A percentile compares a stretch with the other conserved stretches of the same genome.
Conservation (phyloP, 306 rosid species). For the Rosa multiflora region DNA sequence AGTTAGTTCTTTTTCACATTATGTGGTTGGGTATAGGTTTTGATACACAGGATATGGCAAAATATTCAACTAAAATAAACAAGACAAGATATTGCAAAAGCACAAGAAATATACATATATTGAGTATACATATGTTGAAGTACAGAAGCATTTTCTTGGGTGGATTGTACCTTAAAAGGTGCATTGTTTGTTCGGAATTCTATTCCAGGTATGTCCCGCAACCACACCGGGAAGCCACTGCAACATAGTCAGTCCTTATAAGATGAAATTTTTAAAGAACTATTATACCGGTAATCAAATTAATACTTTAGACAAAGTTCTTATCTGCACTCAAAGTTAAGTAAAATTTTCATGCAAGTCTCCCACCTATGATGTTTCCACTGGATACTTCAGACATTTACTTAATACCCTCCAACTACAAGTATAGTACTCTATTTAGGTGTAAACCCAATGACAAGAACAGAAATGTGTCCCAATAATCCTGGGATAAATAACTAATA, state of each 20-base stretch:
- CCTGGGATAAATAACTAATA: neutral
- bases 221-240: slow-evolving; percentile 99
- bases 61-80: neutral
- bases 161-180: slow-evolving; percentile 78
- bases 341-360: neutral
- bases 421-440: neutral
- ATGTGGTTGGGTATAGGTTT: neutral
- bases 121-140: slow-evolving; percentile 7
- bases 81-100: neutral
- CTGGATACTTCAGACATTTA: neutral
- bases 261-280: slow-evolving; percentile 13
- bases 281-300: neutral
- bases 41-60: neutral
- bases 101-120: neutral
- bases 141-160: slow-evolving; percentile 15
- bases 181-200: slow-evolving; percentile 87
- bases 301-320: neutral
- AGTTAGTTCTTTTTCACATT: neutral
- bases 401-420: neutral
- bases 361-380: neutral
- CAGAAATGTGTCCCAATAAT: neutral
- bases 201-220: slow-evolving; percentile 97
- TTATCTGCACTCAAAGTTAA: neutral
- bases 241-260: slow-evolving; percentile 25
- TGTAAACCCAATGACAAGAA: neutral